Evolutionary conservation across 441 rosid genomes (phyloP).

Genomic region (Croton setiger): DNA sequence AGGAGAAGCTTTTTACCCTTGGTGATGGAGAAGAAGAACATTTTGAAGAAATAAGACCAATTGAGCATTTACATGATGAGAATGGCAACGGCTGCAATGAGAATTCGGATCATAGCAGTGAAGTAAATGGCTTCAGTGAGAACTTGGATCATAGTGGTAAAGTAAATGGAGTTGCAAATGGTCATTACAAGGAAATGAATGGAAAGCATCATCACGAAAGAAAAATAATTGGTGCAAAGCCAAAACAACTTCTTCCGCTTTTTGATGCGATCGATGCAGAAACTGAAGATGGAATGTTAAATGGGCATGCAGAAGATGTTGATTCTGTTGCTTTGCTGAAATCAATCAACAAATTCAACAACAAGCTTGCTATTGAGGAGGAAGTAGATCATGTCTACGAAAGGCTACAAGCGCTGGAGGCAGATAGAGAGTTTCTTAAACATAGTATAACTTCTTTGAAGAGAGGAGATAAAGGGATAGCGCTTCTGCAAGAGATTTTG

Average conservation of each 20-base stretch:
- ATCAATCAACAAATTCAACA: conserved; percentile 29
- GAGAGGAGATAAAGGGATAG: conserved; percentile 81
- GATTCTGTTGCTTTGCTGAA: conserved; percentile 30
- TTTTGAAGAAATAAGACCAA: conserved; percentile 40
- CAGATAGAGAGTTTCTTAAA: conserved; percentile 78
- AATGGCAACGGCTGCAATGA: conserved; percentile 50
- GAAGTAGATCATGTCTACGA: conserved; percentile 77
- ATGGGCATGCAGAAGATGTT: conserved; percentile 35
- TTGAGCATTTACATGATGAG: conserved; percentile 28
- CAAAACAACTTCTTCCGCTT: conserved; percentile 79
- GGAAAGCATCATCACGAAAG: conserved; percentile 39
- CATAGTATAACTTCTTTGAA: conserved; percentile 70
- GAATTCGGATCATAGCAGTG: conserved; percentile 21
- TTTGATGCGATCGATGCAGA: conserved; percentile 63
- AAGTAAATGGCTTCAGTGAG: conserved; percentile 37
- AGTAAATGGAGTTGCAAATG: conserved; percentile 38
- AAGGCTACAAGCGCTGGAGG: conserved; percentile 78
- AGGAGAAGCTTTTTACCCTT: conserved; percentile 55
- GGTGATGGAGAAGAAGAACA: conserved; percentile 50
- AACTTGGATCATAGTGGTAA: conserved; percentile 22
- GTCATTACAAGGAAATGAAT: conserved; percentile 50
- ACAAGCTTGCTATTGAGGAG: conserved; percentile 46
- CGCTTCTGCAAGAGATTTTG: conserved; percentile 68
- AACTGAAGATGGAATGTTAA: conserved; percentile 34
- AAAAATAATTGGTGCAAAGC: conserved; percentile 36